phyloP scores from a whole-genome alignment of 306 rosid species.

The Dalbergia cochinchinensis region DNA sequence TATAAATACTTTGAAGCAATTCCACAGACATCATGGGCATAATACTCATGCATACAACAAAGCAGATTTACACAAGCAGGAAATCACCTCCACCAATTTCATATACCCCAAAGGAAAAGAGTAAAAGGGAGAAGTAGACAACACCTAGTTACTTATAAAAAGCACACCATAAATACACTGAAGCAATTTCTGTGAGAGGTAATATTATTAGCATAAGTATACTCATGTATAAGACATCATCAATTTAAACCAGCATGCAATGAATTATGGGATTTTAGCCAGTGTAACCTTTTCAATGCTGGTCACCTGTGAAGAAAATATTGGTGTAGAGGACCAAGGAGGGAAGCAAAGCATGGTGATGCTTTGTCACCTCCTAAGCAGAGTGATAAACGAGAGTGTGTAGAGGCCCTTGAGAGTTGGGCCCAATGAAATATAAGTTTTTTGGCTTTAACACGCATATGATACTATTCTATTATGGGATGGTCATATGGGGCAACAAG shows the following conservation, averaged over 20 bases:
- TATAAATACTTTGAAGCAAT: conserved; percentile 11
- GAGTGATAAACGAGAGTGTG: not conserved
- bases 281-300: not conserved
- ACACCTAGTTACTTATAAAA: not conserved
- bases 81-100: conserved; percentile 15
- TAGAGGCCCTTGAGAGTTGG: not conserved
- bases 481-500: not conserved
- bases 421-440: not conserved
- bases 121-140: not conserved
- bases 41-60: conserved; percentile 27
- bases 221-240: not conserved
- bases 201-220: not conserved
- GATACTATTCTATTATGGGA: not conserved
- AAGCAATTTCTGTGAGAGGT: conserved; percentile 1
- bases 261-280: not conserved
- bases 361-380: not conserved
- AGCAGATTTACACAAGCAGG: conserved; percentile 33
- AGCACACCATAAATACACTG: not conserved
- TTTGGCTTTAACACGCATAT: not conserved
- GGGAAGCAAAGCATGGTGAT: not conserved
- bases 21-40: not conserved
- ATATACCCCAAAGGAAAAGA: not conserved
- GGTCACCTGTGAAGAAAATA: not conserved
- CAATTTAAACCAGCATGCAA: not conserved
- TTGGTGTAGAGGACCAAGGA: not conserved